Evolutionary conservation across 345 rosid species (phyloP), one percentile per base, ranked within the genome.

Genomic region (Citrus maxima): DNA sequence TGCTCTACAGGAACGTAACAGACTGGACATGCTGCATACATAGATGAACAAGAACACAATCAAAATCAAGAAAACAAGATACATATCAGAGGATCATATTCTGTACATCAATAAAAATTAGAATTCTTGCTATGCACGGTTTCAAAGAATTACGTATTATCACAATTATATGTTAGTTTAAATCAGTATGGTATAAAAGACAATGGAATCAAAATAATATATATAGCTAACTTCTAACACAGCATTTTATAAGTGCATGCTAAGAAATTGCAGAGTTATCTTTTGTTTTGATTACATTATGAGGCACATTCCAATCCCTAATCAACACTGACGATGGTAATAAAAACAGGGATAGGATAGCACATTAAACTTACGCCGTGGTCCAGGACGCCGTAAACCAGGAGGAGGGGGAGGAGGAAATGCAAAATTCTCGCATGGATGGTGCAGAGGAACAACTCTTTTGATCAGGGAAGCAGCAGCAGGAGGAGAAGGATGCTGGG

Each of bases 331-430:
- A 68, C 13, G 9, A 35, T 42, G 46, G 22, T 25, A 56, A 62
- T 37, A 80, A 77, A 10, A 78, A 78, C 35, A 74, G 37, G 1
- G 37, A 35, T 35, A 35, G 62, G 68, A 60, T 22, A 72, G 56
- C 10, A 60, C 54, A 60, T 70, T 64, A 73, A 74, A 87, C 93
- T 85, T 90, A 91, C 93, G 90, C 21, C 94, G 88, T 68, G 93
- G 93, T 79, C 95, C 97, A 78, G 80, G 86, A 61, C 92, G 86
- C 83, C 87, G 89, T 65, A 82, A 66, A 83, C 81, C 84, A 80
- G 89, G 86, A 49, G 95, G 95, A 73, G 98, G 95, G 24, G 98
- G 98, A 80, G 97, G 97, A 83, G 98, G 97, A 72, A 90, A 85
- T 19, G 93, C 72, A 83, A 95, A 92, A 54, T 86, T 89, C 65